A percentile compares a stretch with the other conserved stretches of the same genome.
These are phyloP conservation scores for Mycosphaerelloides madeirae DNA, from an alignment of 2,329 filamentous ascomycete species.

Conservation along the genomic window DNA sequence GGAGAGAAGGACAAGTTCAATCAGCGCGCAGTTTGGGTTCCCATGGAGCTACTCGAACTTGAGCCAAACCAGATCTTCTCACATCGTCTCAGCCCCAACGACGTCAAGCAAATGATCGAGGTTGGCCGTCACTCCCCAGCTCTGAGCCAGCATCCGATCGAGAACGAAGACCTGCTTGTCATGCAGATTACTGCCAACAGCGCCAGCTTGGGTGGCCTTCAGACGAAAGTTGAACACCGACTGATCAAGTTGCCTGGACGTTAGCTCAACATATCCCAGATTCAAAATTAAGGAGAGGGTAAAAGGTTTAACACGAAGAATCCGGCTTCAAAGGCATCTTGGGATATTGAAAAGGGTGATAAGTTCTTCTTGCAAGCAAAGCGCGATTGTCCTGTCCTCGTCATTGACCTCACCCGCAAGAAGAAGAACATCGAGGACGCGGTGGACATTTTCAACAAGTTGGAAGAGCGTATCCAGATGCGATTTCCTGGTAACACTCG, in stretches of 20 bases:
- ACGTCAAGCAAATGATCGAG: constrained; percentile 2
- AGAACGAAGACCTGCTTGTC: neutral
- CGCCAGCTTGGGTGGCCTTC: neutral
- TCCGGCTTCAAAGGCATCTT: too few relatives aligned
- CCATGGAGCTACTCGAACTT: constrained; percentile 7
- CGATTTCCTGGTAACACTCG: too few relatives aligned
- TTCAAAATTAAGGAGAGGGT: too few relatives aligned
- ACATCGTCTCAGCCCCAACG: neutral
- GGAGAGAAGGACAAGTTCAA: neutral
- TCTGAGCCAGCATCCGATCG: neutral
- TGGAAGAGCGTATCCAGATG: too few relatives aligned
- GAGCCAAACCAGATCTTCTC: constrained; percentile 5
- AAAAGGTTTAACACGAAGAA: too few relatives aligned
- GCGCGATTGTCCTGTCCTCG: too few relatives aligned
- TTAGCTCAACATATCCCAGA: too few relatives aligned
- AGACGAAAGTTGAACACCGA: neutral
- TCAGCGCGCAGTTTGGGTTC: constrained; percentile 4
- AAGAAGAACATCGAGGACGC: too few relatives aligned
- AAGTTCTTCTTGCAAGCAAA: too few relatives aligned
- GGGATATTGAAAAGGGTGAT: too few relatives aligned
- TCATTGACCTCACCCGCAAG: too few relatives aligned
- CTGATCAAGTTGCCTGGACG: neutral
- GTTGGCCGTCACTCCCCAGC: neutral
- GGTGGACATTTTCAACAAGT: too few relatives aligned
- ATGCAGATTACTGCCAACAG: neutral